A percentile compares a stretch with the other conserved stretches of the same genome.
Conservation (phyloP, 768 basidiomycete genomes). For the Agaricus sinodeliciosus region DNA sequence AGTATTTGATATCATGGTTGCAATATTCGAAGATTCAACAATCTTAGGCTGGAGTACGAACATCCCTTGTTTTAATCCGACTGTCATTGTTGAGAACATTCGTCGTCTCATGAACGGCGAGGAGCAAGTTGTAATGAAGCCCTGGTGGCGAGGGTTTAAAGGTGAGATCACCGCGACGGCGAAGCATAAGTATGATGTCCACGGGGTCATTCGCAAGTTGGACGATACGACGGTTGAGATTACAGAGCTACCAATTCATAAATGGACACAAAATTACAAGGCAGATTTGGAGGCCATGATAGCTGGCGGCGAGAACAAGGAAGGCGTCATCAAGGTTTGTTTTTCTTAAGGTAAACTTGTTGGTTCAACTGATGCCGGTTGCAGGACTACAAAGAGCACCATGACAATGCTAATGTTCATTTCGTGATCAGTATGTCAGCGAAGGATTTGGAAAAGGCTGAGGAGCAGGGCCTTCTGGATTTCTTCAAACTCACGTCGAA, state of each 20-base stretch:
- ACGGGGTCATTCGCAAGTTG: conserved; percentile 67
- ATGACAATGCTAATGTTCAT: conserved; percentile 87
- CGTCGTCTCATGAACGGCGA: conserved; percentile 82
- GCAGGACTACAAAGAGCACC: conserved; percentile 96
- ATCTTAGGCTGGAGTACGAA: conserved; percentile 88
- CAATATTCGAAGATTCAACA: neutral
- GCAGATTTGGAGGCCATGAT: conserved; percentile 87
- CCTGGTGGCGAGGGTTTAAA: conserved; percentile 97
- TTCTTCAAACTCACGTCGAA: conserved; percentile 86
- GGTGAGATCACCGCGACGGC: conserved; percentile 76
- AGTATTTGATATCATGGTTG: conserved; percentile 15
- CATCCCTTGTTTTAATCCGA: conserved; percentile 89
- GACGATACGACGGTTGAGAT: conserved; percentile 91
- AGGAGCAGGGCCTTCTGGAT: conserved; percentile 82
- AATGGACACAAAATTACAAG: conserved; percentile 93
- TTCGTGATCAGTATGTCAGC: conserved; percentile 78
- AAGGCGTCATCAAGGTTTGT: conserved; percentile 68
- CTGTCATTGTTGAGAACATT: conserved; percentile 84
- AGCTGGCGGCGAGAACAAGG: conserved; percentile 35
- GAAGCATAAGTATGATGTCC: conserved; percentile 83
- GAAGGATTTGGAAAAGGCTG: conserved; percentile 80
- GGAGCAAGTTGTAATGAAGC: conserved; percentile 78
- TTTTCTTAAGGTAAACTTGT: neutral
- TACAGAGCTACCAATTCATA: conserved; percentile 90
- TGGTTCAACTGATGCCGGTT: neutral